Conservation (phyloP, 2,329 filamentous ascomycete genomes). For the Lizonia empirigonia region DNA sequence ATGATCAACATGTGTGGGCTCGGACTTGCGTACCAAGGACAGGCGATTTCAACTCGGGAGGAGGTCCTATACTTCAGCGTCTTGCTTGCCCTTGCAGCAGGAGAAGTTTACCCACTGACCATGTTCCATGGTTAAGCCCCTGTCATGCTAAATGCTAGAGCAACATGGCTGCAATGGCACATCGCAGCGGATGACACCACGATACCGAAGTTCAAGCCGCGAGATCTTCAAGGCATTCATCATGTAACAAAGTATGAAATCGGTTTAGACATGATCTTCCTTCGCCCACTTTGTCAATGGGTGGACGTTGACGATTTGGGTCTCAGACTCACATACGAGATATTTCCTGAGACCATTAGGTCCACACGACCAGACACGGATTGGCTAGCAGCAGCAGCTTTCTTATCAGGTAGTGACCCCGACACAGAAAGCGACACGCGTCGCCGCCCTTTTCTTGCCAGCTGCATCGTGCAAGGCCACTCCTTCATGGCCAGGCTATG, state of each 20-base stretch:
- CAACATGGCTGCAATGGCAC: slow-evolving; percentile 16
- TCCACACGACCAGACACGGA: not conserved
- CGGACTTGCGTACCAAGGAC: slow-evolving; percentile 21
- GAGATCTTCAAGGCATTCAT: slow-evolving; percentile 12
- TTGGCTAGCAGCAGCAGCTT: not conserved
- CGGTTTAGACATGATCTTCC: slow-evolving; percentile 18
- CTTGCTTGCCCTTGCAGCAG: slow-evolving; percentile 19
- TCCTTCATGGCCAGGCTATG: slow-evolving; percentile 19
- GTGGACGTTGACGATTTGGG: not conserved
- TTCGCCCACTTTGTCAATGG: not conserved
- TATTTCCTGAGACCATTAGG: slow-evolving; percentile 3
- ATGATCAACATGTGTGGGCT: slow-evolving; percentile 23
- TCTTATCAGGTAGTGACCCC: not conserved
- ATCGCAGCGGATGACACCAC: slow-evolving; percentile 1
- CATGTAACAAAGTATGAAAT: slow-evolving; percentile 15
- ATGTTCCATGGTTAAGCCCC: slow-evolving; percentile 5
- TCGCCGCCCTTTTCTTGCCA: slow-evolving; percentile 20
- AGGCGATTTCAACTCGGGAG: slow-evolving; percentile 2
- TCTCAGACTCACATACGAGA: not conserved
- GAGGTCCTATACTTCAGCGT: slow-evolving; percentile 13
- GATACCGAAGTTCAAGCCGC: slow-evolving; percentile 10
- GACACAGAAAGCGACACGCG: slow-evolving; percentile 7
- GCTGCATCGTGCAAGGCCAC: slow-evolving; percentile 18
- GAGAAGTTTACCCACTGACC: slow-evolving; percentile 20
- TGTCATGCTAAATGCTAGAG: not conserved